Percentiles rank a stretch among this genome's conserved stretches.
Conservation (phyloP, 2,329 filamentous ascomycete genomes). For the Cytospora paraplurivora region DNA sequence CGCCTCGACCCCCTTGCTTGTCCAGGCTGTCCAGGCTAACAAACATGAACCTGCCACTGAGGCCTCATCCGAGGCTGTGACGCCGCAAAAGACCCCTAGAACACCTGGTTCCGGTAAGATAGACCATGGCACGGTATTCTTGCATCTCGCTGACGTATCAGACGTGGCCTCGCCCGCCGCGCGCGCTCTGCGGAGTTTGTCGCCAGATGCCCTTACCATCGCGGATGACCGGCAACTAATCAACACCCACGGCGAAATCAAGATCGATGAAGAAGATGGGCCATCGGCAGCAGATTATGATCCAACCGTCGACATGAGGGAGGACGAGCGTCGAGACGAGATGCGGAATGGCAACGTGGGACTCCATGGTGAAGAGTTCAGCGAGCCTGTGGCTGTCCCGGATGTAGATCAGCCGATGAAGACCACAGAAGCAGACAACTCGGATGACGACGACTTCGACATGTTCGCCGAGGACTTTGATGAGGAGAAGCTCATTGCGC, state of each 20-base stretch:
- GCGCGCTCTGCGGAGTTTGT: slow-evolving; percentile 49
- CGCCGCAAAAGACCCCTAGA: slow-evolving; percentile 40
- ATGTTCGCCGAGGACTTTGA: slow-evolving; percentile 88
- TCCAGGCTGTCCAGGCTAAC: slow-evolving; percentile 71
- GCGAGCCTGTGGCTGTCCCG: slow-evolving; percentile 30
- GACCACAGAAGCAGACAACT: slow-evolving; percentile 42
- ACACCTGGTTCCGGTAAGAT: slow-evolving; percentile 54
- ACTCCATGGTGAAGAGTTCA: slow-evolving; percentile 48
- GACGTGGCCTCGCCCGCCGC: slow-evolving; percentile 40
- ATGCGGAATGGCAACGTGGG: slow-evolving; percentile 60
- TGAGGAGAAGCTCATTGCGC: slow-evolving; percentile 64
- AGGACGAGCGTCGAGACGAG: slow-evolving; percentile 74
- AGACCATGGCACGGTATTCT: not conserved
- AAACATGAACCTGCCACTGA: slow-evolving; percentile 60
- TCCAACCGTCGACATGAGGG: slow-evolving; percentile 83
- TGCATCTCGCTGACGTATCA: slow-evolving; percentile 16
- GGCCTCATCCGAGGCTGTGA: slow-evolving; percentile 49
- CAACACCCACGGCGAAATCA: slow-evolving; percentile 56
- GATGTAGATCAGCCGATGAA: slow-evolving; percentile 37
- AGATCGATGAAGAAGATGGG: slow-evolving; percentile 60
- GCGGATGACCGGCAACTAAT: slow-evolving; percentile 68
- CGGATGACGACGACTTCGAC: slow-evolving; percentile 72
- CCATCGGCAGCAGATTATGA: slow-evolving; percentile 94
- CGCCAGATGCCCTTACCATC: slow-evolving; percentile 63
- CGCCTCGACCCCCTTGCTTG: slow-evolving; percentile 70